Evolutionary conservation across 495 filamentous ascomycete species (phyloP).

Genomic region (Daldinia decipiens): DNA sequence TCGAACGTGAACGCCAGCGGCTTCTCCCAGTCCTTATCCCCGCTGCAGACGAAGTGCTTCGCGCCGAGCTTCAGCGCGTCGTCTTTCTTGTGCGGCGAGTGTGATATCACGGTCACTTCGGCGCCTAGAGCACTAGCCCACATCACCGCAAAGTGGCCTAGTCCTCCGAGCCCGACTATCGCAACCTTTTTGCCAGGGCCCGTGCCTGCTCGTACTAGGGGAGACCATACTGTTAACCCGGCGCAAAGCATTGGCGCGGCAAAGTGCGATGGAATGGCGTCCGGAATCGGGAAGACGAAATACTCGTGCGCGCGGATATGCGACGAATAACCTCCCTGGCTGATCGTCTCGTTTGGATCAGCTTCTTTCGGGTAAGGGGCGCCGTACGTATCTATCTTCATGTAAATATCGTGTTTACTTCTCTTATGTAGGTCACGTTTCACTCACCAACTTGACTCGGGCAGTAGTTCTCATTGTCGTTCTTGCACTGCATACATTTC

Average conservation of each 20-base stretch:
- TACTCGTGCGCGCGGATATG: constrained; percentile 81
- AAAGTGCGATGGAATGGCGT: constrained; percentile 66
- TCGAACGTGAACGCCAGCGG: constrained; percentile 70
- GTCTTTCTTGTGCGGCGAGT: constrained; percentile 65
- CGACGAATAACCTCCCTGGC: constrained; percentile 53
- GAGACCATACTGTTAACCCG: constrained; percentile 76
- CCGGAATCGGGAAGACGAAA: constrained; percentile 80
- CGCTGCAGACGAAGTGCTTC: constrained; percentile 72
- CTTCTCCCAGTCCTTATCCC: constrained; percentile 71
- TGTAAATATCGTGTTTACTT: background rate
- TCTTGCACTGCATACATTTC: constrained; percentile 58
- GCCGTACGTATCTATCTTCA: constrained; percentile 63
- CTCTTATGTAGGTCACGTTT: background rate
- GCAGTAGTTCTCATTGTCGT: constrained; percentile 81
- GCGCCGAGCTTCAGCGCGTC: constrained; percentile 72
- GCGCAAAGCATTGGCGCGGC: constrained; percentile 86
- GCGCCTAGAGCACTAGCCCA: constrained; percentile 74
- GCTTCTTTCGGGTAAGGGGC: constrained; percentile 64
- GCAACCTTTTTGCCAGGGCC: constrained; percentile 77
- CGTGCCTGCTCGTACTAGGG: constrained; percentile 68
- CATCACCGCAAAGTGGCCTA: constrained; percentile 73
- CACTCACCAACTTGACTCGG: constrained; percentile 63
- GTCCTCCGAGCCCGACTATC: constrained; percentile 75
- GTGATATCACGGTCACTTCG: constrained; percentile 73
- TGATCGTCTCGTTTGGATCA: constrained; percentile 44